Evolutionary conservation across 2,329 filamentous ascomycete genomes (phyloP), one percentile per base, ranked within the genome.

Genomic region (Pleurostoma richardsiae): DNA sequence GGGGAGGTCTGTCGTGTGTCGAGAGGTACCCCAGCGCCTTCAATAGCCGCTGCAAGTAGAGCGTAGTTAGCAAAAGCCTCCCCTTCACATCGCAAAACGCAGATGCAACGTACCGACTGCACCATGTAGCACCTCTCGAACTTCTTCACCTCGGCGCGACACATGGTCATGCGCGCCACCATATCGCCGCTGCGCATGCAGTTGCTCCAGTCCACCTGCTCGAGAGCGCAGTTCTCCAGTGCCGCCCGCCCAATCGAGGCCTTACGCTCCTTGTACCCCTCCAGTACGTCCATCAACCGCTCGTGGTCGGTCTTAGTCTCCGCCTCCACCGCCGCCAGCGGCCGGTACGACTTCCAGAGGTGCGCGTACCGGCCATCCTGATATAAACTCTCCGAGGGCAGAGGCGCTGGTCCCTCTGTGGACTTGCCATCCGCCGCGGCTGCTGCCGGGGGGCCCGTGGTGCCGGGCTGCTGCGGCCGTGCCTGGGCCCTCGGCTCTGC

Each of bases 91-190:
- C 3, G 11, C 8, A 27, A 19, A 19, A 6, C 6, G 8, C 28
- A 6, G 19, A 27, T 30, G n/a, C 10, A 30, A 45, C 50, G 53
- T 68, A 90, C 86, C 59, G 82, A 83, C 70, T 99, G 94, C 72
- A 91, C 90, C 45, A 78, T 85, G 64, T 94, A 96, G 71, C 94
- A 99, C 55, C 87, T 78, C 62, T 94, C 87, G 60, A 96, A 91
- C 51, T 76, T 80, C 56, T 74, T 77, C 58, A 89, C 87, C 71
- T 96, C 84, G 46, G 81, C 76, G 39, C 84, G 76, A 64, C 94
- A 99, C 82, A 96, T 80, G 36, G 85, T 90, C 66, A 92, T 70
- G 55, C 80, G 78, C 54, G 86, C 82, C 58, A 71, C 68, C 72
- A 82, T 81, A 43, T 74, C 77, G 29, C 91, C 91, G 46, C 76